A percentile compares a stretch with the other conserved stretches of the same genome.
Evolutionary conservation across 257 asterid species (phyloP).

Genomic region (Nicotiana obtusifolia): DNA sequence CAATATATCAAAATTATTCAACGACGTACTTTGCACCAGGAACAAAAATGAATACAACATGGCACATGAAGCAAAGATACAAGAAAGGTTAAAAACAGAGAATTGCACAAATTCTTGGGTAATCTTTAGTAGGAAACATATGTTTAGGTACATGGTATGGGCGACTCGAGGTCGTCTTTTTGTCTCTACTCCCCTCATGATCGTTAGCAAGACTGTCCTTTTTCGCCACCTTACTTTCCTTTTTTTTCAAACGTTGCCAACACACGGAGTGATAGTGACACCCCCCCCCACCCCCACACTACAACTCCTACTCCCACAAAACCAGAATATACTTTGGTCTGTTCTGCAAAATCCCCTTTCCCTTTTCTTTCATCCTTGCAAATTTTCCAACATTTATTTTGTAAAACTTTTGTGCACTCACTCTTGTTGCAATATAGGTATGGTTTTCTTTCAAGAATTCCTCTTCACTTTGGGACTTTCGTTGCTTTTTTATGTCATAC

Average conservation of each 20-base stretch:
- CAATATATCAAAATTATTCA: neutral
- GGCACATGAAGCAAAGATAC: neutral
- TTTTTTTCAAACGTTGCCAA: neutral
- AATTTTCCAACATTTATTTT: neutral
- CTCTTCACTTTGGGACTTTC: constrained; percentile 25
- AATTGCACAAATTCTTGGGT: neutral
- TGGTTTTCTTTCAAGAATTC: neutral
- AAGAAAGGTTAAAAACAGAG: neutral
- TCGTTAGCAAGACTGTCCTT: neutral
- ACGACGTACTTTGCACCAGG: neutral
- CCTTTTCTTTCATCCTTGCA: neutral
- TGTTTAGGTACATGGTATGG: neutral
- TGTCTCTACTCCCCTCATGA: neutral
- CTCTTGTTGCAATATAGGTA: neutral
- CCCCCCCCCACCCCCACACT: neutral
- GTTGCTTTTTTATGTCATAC: constrained; percentile 17
- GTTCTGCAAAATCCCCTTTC: constrained; percentile 9
- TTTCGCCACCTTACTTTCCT: neutral
- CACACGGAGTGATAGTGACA: constrained; percentile 7
- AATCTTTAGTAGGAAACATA: neutral
- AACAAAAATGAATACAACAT: neutral
- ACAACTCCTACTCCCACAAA: no score
- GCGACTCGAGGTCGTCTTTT: neutral
- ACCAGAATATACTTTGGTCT: constrained; percentile 25
- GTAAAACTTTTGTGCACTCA: neutral